phyloP scores from a whole-genome alignment of 305 asterid species.

The Fraxinus ornus region DNA sequence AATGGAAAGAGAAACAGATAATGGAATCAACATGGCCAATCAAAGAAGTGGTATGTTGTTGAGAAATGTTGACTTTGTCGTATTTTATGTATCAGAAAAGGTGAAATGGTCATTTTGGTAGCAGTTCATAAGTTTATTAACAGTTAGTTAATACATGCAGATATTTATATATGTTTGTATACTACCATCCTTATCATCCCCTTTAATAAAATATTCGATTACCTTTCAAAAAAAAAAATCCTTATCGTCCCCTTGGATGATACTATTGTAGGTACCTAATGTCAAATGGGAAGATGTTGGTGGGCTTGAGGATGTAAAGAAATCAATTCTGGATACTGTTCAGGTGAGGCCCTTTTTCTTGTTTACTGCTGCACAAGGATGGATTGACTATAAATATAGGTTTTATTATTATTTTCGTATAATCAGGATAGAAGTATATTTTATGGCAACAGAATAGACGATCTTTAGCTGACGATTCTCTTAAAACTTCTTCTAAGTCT shows the following conservation, averaged over 20 bases:
- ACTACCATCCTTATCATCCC: conserved; percentile 11
- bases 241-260: background rate
- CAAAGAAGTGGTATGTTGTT: conserved; percentile 1
- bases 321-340: conserved; percentile 90
- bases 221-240: too few species aligned
- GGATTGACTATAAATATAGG: background rate
- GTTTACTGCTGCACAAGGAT: conserved; percentile 3
- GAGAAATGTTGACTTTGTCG: background rate
- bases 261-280: conserved; percentile 68
- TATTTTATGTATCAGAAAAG: background rate
- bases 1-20: background rate
- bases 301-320: conserved; percentile 97
- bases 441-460: background rate
- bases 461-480: background rate
- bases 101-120: background rate
- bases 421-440: background rate
- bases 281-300: conserved; percentile 99
- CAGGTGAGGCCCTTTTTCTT: conserved; percentile 54
- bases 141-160: background rate
- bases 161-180: background rate
- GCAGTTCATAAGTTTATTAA: conserved; percentile 10
- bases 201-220: too few species aligned
- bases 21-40: background rate
- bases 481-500: background rate
- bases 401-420: background rate